Conservation (phyloP, 305 asterid species). For the Solanum hybrid region DNA sequence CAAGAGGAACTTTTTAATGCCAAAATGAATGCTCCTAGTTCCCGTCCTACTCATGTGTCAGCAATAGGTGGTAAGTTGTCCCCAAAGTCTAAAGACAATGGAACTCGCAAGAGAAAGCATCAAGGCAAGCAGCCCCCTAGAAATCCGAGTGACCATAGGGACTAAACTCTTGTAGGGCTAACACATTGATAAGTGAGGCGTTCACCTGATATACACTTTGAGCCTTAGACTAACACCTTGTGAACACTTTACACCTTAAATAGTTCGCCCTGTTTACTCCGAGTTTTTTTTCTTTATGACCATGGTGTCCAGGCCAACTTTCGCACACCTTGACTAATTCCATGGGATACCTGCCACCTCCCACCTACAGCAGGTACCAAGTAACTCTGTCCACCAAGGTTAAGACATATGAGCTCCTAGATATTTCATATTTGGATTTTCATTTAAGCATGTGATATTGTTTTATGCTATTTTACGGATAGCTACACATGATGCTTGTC, state of each 20-base stretch:
- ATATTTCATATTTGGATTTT: not conserved
- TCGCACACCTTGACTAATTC: not conserved
- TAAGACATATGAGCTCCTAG: not conserved
- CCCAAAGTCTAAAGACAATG: not conserved
- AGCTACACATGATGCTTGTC: not conserved
- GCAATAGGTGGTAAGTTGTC: not conserved
- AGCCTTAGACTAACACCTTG: not conserved
- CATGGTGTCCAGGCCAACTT: not conserved
- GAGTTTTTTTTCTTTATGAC: not conserved
- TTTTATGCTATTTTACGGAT: not conserved
- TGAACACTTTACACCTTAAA: not conserved
- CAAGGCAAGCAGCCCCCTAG: not conserved
- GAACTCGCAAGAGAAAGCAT: not conserved
- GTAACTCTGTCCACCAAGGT: not conserved
- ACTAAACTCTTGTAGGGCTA: not conserved
- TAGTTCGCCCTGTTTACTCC: not conserved
- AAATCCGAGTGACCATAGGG: not conserved
- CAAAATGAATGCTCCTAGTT: not conserved
- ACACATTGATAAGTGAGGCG: not conserved
- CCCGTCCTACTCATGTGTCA: not conserved
- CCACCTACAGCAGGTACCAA: not conserved
- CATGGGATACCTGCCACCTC: not conserved
- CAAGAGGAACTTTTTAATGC: not conserved
- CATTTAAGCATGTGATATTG: not conserved
- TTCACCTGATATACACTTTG: not conserved